phyloP scores from a whole-genome alignment of 1,139 yeast genomes.

The Sugiyamaella pinicola region DNA sequence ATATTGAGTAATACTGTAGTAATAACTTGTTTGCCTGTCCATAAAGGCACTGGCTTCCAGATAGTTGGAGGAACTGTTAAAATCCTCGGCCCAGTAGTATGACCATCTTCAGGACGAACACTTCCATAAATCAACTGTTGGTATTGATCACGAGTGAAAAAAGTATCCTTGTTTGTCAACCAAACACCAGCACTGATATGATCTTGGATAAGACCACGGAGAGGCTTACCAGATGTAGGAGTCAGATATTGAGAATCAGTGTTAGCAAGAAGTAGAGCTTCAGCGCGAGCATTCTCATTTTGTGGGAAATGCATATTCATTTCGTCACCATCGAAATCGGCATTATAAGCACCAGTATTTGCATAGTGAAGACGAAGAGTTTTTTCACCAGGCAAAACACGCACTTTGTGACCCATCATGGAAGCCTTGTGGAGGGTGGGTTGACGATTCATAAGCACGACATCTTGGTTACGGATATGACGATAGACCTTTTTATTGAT shows the following conservation, averaged over 20 bases:
- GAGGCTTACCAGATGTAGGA: conserved; percentile 97
- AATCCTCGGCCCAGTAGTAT: conserved; percentile 70
- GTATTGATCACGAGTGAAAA: conserved; percentile 87
- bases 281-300: conserved; percentile 96
- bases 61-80: conserved; percentile 88
- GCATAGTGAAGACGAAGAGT: conserved; percentile 97
- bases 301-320: conserved; percentile 99
- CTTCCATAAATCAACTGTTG: conserved; percentile 94
- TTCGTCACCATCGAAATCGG: conserved; percentile 99
- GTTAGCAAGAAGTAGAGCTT: conserved; percentile 91
- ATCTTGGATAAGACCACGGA: conserved; percentile 98
- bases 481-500: conserved; percentile 90
- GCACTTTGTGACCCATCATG: conserved; percentile 99
- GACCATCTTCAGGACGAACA: conserved; percentile 98
- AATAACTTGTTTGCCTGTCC: conserved; percentile 99
- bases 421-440: conserved; percentile 99
- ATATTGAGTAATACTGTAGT: conserved; percentile 83
- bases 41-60: conserved; percentile 80
- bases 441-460: conserved; percentile 97
- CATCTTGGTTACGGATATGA: conserved; percentile 92
- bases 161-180: conserved; percentile 90
- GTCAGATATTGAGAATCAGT: conserved; percentile 97
- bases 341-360: conserved; percentile 98
- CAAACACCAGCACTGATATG: conserved; percentile 99
- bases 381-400: conserved; percentile 96